Base-by-base conservation (phyloP, 164 flowering plant species). In the Akebia trifoliata region DNA sequence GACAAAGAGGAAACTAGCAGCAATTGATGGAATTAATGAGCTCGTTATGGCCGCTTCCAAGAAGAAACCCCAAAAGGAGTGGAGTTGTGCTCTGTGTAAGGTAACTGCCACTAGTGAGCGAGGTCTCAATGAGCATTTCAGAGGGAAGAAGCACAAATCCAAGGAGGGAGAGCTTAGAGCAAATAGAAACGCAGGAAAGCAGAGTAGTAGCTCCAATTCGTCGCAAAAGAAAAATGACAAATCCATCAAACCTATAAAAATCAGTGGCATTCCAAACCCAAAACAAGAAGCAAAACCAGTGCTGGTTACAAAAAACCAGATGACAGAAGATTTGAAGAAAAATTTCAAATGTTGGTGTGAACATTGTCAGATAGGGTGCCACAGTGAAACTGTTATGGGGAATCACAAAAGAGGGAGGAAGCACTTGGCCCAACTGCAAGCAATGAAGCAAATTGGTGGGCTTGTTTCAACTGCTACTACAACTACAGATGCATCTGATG, bases 131-230 rank as follows among this genome's bases (percentile, higher is more conserved):
- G 64, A 60, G 8, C 79, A 75, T 49, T 31, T 75, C 26, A 50
- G 31, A 44, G 79, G 79, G 20, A 75, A 35, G 67, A 67, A 58
- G 60, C 79, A 72, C 68, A 64, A 50, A 57, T 55, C 74, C 3
- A 69, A 59, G 61, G 79, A 67, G 59, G 66, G 67, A 26, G 58
- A 20, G 2, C 11, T 63, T 6, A 60, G 9, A 25, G 36, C 31
- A 2, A 51, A 29, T 36, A 49, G 22, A 6, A 24, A 28, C 11
- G 37, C 44, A 25, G 17, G 36, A 18, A 38, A 51, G 26, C 30
- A 42, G n/a, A 37, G 18, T 11, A 17, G 44, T 28, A 38, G 9
- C 44, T 50, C 57, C 14, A 14, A 34, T 36, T 17, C 60, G 14
- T 40, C 15, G 10, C 7, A 50, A 10, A 28, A 63, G 48, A 22